phyloP scores from a whole-genome alignment of 2,329 filamentous ascomycete species.

The Zymoseptoria passerinii region DNA sequence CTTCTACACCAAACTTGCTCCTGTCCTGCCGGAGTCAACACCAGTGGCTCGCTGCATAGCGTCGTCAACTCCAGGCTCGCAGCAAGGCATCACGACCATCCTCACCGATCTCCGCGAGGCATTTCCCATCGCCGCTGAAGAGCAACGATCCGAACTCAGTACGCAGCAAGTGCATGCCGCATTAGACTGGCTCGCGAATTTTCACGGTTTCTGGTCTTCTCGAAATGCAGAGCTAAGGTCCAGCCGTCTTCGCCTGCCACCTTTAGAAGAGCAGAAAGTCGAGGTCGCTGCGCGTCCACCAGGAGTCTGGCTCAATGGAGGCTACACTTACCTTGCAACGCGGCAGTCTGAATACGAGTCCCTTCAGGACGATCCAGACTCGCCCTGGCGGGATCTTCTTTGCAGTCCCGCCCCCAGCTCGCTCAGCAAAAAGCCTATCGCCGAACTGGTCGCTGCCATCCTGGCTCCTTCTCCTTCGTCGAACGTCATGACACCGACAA shows the following conservation, averaged over 20 bases:
- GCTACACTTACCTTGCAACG: constrained; percentile 59
- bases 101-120: constrained; percentile 48
- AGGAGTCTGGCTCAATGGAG: constrained; percentile 53
- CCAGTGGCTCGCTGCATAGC: constrained; percentile 44
- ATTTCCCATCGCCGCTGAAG: constrained; percentile 50
- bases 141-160: constrained; percentile 42
- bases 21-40: constrained; percentile 37
- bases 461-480: constrained; percentile 36
- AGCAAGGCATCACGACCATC: constrained; percentile 44
- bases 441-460: constrained; percentile 45
- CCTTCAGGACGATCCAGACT: constrained; percentile 40
- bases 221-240: constrained; percentile 23
- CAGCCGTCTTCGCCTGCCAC: constrained; percentile 43
- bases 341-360: constrained; percentile 48
- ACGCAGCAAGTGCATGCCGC: constrained; percentile 45
- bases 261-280: constrained; percentile 43
- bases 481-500: constrained; percentile 29
- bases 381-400: constrained; percentile 49
- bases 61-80: neutral
- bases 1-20: constrained; percentile 53
- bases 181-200: constrained; percentile 54
- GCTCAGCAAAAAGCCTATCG: constrained; percentile 1
- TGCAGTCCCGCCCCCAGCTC: constrained; percentile 39
- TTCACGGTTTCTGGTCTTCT: constrained; percentile 50
- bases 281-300: neutral